phyloP scores from a whole-genome alignment of 2,329 filamentous ascomycete genomes.

The Hypoxylon sp. region DNA sequence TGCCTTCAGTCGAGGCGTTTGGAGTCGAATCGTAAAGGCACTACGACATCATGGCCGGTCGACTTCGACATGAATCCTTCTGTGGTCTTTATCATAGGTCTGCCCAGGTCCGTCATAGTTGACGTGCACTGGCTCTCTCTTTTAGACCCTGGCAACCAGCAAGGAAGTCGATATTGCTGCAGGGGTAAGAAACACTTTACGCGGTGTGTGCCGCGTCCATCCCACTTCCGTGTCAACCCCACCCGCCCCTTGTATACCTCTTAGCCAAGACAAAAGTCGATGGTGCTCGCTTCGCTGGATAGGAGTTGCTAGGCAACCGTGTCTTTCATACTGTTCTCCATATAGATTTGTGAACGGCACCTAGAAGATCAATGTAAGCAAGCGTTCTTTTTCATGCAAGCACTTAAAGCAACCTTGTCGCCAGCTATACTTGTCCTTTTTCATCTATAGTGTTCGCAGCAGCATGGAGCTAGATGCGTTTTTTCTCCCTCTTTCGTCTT shows the following conservation, averaged over 20 bases:
- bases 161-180: constrained; percentile 24
- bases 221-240: constrained; percentile 48
- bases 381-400: constrained; percentile 52
- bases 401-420: constrained; percentile 52
- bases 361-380: constrained; percentile 41
- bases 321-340: constrained; percentile 45
- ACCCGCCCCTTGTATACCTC: constrained; percentile 39
- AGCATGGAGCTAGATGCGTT: constrained; percentile 29
- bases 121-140: no score
- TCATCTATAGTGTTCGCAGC: constrained; percentile 35
- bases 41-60: constrained; percentile 8
- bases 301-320: constrained; percentile 54
- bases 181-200: constrained; percentile 56
- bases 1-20: constrained; percentile 15
- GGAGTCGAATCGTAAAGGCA: constrained; percentile 32
- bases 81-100: constrained; percentile 1
- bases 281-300: constrained; percentile 40
- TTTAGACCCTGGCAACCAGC: constrained; percentile 12
- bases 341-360: constrained; percentile 36
- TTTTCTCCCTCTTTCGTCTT: constrained; percentile 42
- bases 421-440: constrained; percentile 39
- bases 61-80: constrained; percentile 18
- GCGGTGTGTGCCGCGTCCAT: constrained; percentile 54
- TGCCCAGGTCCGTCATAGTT: constrained; percentile 19
- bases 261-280: constrained; percentile 46